These are phyloP conservation scores for Epichloe baconii DNA, from an alignment of 2,329 filamentous ascomycete species.

Conservation along the genomic window DNA sequence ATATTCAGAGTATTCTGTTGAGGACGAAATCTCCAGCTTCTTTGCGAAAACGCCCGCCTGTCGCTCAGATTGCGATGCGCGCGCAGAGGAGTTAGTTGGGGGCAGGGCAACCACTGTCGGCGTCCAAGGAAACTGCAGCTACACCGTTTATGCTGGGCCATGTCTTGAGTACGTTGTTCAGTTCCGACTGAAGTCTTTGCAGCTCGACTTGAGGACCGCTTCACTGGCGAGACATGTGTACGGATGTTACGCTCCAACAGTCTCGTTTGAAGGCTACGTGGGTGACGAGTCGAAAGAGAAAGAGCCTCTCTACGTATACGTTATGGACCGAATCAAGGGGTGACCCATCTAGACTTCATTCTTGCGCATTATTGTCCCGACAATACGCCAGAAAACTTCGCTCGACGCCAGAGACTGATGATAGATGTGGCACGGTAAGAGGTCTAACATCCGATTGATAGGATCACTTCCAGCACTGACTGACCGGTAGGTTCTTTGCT, in stretches of 20 bases:
- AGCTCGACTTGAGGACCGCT: background rate
- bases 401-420: background rate
- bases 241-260: conserved; percentile 11
- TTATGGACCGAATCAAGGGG: background rate
- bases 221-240: background rate
- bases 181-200: conserved; percentile 3
- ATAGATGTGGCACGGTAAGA: background rate
- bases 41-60: too few relatives aligned
- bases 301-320: background rate
- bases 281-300: background rate
- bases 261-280: background rate
- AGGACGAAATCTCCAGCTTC: too few relatives aligned
- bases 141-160: too few relatives aligned
- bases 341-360: background rate
- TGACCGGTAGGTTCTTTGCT: conserved; percentile 23
- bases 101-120: too few relatives aligned
- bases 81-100: too few relatives aligned
- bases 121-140: too few relatives aligned
- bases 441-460: conserved; percentile 1
- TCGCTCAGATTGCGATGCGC: too few relatives aligned
- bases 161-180: conserved; percentile 4
- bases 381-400: background rate
- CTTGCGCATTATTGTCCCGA: background rate
- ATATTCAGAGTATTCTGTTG: too few relatives aligned
- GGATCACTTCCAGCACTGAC: background rate